Base-by-base conservation (phyloP, 371 early-diverging fungal species). In the Funneliformis caledonium region DNA sequence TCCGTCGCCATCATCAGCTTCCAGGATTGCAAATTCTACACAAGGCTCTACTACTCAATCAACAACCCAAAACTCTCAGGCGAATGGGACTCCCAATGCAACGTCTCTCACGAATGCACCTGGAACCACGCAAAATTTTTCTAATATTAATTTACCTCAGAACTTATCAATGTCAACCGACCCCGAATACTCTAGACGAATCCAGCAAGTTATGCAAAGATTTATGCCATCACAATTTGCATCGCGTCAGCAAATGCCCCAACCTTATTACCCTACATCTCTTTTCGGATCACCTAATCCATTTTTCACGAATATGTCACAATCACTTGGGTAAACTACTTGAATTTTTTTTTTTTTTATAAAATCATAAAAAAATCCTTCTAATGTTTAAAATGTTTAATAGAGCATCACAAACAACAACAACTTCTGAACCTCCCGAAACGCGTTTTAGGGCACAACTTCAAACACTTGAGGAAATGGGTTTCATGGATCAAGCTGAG, bases 401-500 rank as follows among this genome's bases (percentile, higher is more conserved):
- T 19, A 74, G 48, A 8, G 19, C 77, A 52, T n/a, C 75, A 79
- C 73, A 42, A 47, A 33, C 82, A 42, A 11, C 74, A 56, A 11
- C 74, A 43, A 31, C 78, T 56, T 73, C 82, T 9, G 90, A 90
- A 69, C 87, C 90, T 43, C 90, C 90, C 64, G 90, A 90, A 79
- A 86, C 88, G 75, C 90, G 90, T 65, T 95, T 92, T 88, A 89
- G 89, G 78, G 83, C 88, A 67, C 92, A 95, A 85, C 86, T 95
- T 16, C 91, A 86, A 14, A 90, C 91, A 72, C 84, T 97, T 69
- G 92, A 92, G 76, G 94, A 95, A 76, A 95, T 95, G 93, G 97
- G 97, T 26, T 97, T 96, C 82, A 82, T 87, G 37, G 93, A 96
- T 85, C 87, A 89, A 47, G 88, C 88, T 68, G 87, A 88, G 60